Conservation (phyloP, 2,329 filamentous ascomycete genomes). For the Zymoseptoria tritici region DNA sequence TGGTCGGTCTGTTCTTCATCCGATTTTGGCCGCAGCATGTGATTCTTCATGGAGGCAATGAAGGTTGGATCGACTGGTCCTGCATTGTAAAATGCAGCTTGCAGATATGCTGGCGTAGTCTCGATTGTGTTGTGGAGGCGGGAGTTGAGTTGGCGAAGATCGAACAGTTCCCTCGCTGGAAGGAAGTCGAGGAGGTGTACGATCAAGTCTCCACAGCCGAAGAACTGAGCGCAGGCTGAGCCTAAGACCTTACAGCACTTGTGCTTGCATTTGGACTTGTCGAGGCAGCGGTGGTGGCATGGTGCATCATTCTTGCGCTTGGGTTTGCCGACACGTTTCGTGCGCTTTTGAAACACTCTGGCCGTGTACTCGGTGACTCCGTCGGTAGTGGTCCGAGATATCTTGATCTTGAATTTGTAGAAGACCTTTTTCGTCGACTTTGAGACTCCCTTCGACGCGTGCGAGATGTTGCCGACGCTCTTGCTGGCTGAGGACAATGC, state of each 20-base stretch:
- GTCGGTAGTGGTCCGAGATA: background rate
- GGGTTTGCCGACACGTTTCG: background rate
- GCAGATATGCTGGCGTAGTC: background rate
- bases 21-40: background rate
- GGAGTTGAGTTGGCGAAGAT: background rate
- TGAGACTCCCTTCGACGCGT: too few relatives aligned
- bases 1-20: background rate
- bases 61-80: background rate
- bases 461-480: too few relatives aligned
- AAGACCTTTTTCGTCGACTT: background rate
- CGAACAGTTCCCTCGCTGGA: background rate
- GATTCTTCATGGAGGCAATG: background rate
- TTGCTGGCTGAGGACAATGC: background rate
- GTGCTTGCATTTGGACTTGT: background rate
- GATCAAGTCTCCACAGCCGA: background rate
- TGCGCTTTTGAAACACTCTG: background rate
- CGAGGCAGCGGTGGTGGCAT: background rate
- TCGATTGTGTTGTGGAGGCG: background rate
- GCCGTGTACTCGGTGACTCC: background rate
- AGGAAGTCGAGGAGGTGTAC: background rate
- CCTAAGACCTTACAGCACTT: background rate
- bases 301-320: background rate
- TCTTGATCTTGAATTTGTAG: background rate
- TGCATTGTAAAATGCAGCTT: background rate
- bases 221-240: background rate